Evolutionary conservation across 306 rosid species (phyloP).

Genomic region (Castanea mollissima): DNA sequence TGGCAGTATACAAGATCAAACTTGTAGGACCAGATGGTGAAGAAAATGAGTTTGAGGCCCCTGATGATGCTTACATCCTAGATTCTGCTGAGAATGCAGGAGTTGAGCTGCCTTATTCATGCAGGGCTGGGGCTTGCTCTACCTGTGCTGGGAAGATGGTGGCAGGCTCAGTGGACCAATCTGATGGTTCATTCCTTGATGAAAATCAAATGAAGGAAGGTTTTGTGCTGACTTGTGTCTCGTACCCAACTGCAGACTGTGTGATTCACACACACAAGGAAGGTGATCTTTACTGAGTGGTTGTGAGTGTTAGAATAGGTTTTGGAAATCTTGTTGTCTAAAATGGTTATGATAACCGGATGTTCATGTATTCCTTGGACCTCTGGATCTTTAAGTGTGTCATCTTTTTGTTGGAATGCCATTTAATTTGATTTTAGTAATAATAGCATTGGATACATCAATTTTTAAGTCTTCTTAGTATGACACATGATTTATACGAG

Average conservation of each 20-base stretch:
- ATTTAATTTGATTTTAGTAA: neutral
- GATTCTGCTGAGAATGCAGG: conserved; percentile 83
- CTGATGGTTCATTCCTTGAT: conserved; percentile 78
- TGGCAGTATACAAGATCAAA: conserved; percentile 72
- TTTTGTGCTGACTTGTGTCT: conserved; percentile 59
- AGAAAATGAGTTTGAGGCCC: conserved; percentile 68
- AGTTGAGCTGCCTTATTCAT: conserved; percentile 76
- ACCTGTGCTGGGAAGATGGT: conserved; percentile 71
- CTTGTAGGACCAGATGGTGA: conserved; percentile 59
- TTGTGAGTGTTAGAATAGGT: neutral
- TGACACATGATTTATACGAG: neutral
- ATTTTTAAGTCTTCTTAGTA: neutral
- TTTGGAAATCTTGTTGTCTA: neutral
- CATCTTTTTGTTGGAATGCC: neutral
- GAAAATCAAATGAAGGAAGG: conserved; percentile 59
- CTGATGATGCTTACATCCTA: conserved; percentile 64
- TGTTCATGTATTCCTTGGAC: neutral
- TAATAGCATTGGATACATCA: neutral
- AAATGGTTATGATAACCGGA: neutral
- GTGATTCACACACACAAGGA: conserved; percentile 87
- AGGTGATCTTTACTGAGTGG: conserved; percentile 56
- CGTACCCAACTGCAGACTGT: conserved; percentile 68
- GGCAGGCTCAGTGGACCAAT: conserved; percentile 66
- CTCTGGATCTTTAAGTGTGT: neutral
- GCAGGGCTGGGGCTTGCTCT: conserved; percentile 90